Evolutionary conservation across 1,284 basidiomycete species (phyloP).

Genomic region (Heterobasidion irregulare): DNA sequence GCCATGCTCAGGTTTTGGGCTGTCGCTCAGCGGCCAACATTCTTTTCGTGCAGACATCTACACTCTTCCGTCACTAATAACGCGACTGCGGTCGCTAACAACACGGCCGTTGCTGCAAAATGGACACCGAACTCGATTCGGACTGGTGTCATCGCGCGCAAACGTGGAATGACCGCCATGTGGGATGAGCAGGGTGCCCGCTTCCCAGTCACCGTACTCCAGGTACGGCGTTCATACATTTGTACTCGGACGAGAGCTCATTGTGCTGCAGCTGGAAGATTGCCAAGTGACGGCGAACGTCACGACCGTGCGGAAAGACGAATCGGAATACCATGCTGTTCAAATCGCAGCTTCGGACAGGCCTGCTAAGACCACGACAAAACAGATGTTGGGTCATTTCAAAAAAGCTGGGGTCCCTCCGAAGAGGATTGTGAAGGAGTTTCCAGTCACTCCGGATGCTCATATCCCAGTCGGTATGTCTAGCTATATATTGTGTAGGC

Average conservation of each 20-base stretch:
- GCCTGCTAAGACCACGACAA: conserved; percentile 57
- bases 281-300: conserved; percentile 82
- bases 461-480: conserved; percentile 79
- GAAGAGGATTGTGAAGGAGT: conserved; percentile 88
- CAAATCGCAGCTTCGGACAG: conserved; percentile 79
- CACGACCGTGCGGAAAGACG: conserved; percentile 50
- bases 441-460: conserved; percentile 83
- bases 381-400: conserved; percentile 84
- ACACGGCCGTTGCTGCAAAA: conserved; percentile 29
- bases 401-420: conserved; percentile 73
- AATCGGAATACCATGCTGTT: conserved; percentile 75
- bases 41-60: conserved; percentile 27
- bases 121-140: conserved; percentile 88
- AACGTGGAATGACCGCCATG: conserved; percentile 92
- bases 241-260: not conserved
- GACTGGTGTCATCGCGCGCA: conserved; percentile 92
- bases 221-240: conserved; percentile 46
- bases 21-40: conserved; percentile 27
- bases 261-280: conserved; percentile 57
- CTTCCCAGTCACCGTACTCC: conserved; percentile 89
- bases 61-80: conserved; percentile 27
- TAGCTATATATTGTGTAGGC: not conserved
- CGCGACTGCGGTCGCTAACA: conserved; percentile 23
- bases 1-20: conserved; percentile 46
- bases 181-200: conserved; percentile 88